Conservation (phyloP, 2,329 filamentous ascomycete genomes). For the Fusarium nurragi region DNA sequence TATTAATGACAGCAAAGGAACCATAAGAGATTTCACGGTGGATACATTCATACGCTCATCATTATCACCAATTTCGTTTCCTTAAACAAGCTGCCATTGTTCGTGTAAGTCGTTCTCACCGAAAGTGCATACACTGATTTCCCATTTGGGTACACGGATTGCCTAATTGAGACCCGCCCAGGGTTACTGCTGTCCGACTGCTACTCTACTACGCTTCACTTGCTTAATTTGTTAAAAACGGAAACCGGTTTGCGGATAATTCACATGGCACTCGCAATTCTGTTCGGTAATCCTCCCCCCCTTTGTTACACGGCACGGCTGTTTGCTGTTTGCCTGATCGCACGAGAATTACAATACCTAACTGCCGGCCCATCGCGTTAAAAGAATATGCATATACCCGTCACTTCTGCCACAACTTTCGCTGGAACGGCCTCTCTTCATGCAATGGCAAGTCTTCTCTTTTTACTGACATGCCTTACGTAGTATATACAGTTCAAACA, state of each 20-base stretch:
- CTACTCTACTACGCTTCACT: slow-evolving; percentile 7
- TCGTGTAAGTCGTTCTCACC: slow-evolving; percentile 3
- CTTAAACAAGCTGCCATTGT: background rate
- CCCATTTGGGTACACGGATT: slow-evolving; percentile 40
- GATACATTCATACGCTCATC: too few species aligned
- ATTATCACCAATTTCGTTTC: background rate
- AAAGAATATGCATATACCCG: too few species aligned
- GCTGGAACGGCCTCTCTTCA: too few species aligned
- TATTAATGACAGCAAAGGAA: background rate
- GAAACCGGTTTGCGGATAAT: background rate
- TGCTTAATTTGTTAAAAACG: background rate
- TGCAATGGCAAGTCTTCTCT: too few species aligned
- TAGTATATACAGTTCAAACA: too few species aligned
- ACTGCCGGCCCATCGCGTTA: too few species aligned
- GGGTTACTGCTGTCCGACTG: background rate
- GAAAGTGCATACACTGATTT: slow-evolving; percentile 42
- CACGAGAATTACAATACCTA: too few species aligned
- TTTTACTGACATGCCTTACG: too few species aligned
- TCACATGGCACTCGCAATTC: background rate
- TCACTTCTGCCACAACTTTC: too few species aligned
- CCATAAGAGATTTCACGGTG: background rate
- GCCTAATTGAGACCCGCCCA: slow-evolving; percentile 22
- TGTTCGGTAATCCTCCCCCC: background rate
- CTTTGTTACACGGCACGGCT: too few species aligned
- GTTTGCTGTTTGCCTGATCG: too few species aligned